These are phyloP conservation scores for Tuber aestivum DNA, from an alignment of 495 filamentous ascomycete genomes.

Conservation along the genomic window DNA sequence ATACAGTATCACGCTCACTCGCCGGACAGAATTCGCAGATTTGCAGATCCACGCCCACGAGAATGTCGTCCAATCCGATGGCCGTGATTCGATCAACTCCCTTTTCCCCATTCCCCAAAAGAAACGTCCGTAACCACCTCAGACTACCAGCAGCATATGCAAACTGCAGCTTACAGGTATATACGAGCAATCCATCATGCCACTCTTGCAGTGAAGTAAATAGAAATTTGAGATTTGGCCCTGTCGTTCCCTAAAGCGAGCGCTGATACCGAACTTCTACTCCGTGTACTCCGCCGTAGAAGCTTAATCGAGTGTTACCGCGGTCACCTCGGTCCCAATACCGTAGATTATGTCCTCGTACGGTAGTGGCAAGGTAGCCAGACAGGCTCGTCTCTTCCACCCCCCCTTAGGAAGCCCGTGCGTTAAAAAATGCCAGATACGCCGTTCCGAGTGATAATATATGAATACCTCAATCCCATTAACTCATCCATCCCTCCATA, in stretches of 20 bases:
- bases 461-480: not conserved
- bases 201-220: not conserved
- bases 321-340: not conserved
- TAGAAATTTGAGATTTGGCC: not conserved
- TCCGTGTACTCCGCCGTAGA: not conserved
- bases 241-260: not conserved
- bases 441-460: not conserved
- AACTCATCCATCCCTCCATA: not conserved
- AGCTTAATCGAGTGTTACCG: not conserved
- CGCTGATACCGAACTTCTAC: not conserved
- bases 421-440: not conserved
- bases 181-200: not conserved
- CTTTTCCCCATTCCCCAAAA: not conserved
- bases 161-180: not conserved
- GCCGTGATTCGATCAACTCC: not conserved
- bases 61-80: not conserved
- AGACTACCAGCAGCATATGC: not conserved
- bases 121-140: not conserved
- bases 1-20: no score
- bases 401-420: not conserved
- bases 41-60: no score
- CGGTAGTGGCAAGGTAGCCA: not conserved
- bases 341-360: not conserved
- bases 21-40: no score
- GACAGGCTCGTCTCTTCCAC: not conserved